These are phyloP conservation scores for Heracleum sosnowskyi DNA, from an alignment of 129 eudicot genomes.

Conservation along the genomic window DNA sequence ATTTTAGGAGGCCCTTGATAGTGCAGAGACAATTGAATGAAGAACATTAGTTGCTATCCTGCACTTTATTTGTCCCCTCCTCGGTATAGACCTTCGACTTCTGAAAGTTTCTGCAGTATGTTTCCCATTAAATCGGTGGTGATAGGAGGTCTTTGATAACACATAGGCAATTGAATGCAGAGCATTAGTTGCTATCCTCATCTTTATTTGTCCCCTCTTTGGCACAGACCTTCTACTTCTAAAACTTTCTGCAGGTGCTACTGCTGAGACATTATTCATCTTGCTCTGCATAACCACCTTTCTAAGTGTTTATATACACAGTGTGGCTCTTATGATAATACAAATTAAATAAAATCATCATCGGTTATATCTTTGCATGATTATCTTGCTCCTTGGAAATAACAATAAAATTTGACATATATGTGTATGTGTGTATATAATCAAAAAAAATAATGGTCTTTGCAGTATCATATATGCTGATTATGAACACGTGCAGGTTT, in stretches of 20 bases:
- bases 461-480: neutral
- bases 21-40: neutral
- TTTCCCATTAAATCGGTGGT: conserved; percentile 6
- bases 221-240: conserved; percentile 28
- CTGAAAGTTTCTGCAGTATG: neutral
- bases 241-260: neutral
- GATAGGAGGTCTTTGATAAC: conserved; percentile 25
- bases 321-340: neutral
- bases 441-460: neutral
- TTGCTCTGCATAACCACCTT: conserved; percentile 1
- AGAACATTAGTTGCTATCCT: neutral
- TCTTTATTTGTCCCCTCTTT: conserved; percentile 57
- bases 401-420: neutral
- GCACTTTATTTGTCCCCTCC: conserved; percentile 1
- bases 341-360: neutral
- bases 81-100: neutral
- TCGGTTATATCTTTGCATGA: neutral
- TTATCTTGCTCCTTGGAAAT: neutral
- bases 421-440: neutral
- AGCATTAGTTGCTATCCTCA: conserved; percentile 47
- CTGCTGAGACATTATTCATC: neutral
- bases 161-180: conserved; percentile 37
- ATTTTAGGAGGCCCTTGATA: conserved; percentile 1
- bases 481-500: neutral
- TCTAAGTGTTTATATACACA: conserved; percentile 8